Evolutionary conservation across 2,329 filamentous ascomycete species (phyloP).

Genomic region (Calonectria pseudoturangicola): DNA sequence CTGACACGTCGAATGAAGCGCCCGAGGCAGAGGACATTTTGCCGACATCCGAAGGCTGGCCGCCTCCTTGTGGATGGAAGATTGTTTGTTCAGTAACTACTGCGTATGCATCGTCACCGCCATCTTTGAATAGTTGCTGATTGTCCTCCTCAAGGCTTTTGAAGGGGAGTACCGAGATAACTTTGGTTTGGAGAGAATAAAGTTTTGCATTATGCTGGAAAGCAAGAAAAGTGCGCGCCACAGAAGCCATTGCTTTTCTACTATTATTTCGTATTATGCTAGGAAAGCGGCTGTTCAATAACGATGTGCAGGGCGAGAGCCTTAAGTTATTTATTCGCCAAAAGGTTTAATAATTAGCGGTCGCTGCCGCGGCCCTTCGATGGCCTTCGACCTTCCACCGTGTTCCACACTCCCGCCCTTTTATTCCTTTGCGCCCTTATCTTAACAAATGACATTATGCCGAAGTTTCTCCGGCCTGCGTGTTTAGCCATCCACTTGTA

Average conservation of each 20-base stretch:
- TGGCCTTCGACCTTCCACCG: neutral
- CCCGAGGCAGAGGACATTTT: slow-evolving; percentile 64
- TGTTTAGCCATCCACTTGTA: neutral
- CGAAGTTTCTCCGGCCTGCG: neutral
- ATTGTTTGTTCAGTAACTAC: slow-evolving; percentile 80
- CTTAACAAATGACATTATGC: slow-evolving; percentile 7
- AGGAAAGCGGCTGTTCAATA: neutral
- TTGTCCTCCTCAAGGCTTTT: slow-evolving; percentile 70
- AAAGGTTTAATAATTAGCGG: neutral
- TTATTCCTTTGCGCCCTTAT: slow-evolving; percentile 6
- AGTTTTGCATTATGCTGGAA: slow-evolving; percentile 67
- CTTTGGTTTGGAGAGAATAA: slow-evolving; percentile 63
- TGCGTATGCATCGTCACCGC: slow-evolving; percentile 70
- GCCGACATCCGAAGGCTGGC: slow-evolving; percentile 82
- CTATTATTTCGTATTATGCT: too few relatives aligned
- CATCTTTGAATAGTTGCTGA: slow-evolving; percentile 75
- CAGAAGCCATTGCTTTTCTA: slow-evolving; percentile 44
- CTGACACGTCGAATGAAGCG: slow-evolving; percentile 69
- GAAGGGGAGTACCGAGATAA: slow-evolving; percentile 70
- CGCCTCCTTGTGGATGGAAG: slow-evolving; percentile 85
- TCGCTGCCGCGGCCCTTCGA: neutral
- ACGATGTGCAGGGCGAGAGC: neutral
- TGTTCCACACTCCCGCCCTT: too few relatives aligned
- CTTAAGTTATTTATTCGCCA: neutral
- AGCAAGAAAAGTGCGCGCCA: slow-evolving; percentile 58